These are phyloP conservation scores for Rostrohypoxylon terebratum DNA, from an alignment of 495 filamentous ascomycete species.

Conservation along the genomic window DNA sequence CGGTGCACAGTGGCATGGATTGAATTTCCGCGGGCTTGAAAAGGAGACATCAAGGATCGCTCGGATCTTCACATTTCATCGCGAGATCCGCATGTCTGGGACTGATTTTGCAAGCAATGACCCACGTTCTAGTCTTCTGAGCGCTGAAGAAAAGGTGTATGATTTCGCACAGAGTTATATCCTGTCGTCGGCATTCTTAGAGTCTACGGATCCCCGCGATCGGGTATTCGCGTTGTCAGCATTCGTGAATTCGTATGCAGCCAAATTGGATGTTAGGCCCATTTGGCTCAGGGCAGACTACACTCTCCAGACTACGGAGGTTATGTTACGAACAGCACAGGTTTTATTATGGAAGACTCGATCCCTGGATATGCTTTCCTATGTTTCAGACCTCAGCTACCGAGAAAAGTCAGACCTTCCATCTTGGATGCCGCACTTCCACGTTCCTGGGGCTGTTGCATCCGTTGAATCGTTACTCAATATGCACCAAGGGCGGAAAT, in stretches of 20 bases:
- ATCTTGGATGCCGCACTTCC: constrained; percentile 41
- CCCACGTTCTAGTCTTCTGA: constrained; percentile 18
- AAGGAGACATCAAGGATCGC: constrained; percentile 26
- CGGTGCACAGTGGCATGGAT: constrained; percentile 36
- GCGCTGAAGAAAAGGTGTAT: constrained; percentile 22
- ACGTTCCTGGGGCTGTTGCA: constrained; percentile 29
- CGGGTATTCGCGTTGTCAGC: constrained; percentile 36
- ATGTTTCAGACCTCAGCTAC: constrained; percentile 22
- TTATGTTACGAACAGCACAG: constrained; percentile 29
- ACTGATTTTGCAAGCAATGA: constrained; percentile 13
- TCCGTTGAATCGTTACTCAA: constrained; percentile 25
- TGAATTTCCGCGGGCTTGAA: constrained; percentile 29
- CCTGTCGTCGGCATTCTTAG: constrained; percentile 31
- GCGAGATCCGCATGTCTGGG: constrained; percentile 26
- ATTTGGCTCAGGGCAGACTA: constrained; percentile 38
- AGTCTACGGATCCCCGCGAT: constrained; percentile 40
- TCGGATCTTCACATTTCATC: constrained; percentile 34
- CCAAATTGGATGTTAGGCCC: constrained; percentile 1
- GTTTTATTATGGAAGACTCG: constrained; percentile 28
- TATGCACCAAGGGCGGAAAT: constrained; percentile 32
- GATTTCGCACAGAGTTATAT: constrained; percentile 34
- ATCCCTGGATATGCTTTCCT: constrained; percentile 32
- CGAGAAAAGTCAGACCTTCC: constrained; percentile 28
- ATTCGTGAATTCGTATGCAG: constrained; percentile 28
- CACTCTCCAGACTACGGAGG: constrained; percentile 25